These are phyloP conservation scores for Fusarium sacchari DNA, from an alignment of 2,329 filamentous ascomycete genomes.

Conservation along the genomic window DNA sequence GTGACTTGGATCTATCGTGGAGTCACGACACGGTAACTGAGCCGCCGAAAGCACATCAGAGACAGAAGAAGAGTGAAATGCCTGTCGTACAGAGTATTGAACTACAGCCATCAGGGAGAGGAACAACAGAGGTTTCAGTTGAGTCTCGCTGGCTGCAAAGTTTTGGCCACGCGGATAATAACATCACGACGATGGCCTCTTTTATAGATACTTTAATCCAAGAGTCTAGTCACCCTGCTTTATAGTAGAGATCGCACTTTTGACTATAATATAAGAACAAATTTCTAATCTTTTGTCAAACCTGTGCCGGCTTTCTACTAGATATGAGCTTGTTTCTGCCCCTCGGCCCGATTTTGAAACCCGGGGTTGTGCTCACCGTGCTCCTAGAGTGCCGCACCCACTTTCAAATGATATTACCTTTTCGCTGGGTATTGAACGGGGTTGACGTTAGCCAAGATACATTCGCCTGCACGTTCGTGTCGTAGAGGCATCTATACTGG, in stretches of 20 bases:
- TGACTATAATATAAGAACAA: too few relatives aligned
- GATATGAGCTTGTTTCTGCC: too few relatives aligned
- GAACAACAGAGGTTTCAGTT: conserved; percentile 17
- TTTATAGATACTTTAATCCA: conserved; percentile 13
- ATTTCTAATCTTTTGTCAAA: too few relatives aligned
- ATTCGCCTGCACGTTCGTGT: too few relatives aligned
- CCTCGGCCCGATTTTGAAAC: too few relatives aligned
- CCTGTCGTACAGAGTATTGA: not conserved
- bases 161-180: not conserved
- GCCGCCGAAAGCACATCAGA: not conserved
- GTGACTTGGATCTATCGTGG: not conserved
- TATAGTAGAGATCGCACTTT: not conserved
- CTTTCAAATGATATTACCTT: too few relatives aligned
- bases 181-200: conserved; percentile 5
- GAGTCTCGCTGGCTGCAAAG: conserved; percentile 4
- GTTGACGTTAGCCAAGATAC: not conserved
- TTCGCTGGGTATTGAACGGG: not conserved
- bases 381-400: too few relatives aligned
- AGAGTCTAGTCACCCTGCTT: conserved; percentile 1
- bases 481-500: too few relatives aligned
- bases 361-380: too few relatives aligned
- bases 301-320: too few relatives aligned
- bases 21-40: conserved; percentile 7
- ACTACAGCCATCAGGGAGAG: conserved; percentile 7
- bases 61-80: not conserved